Evolutionary conservation across 2,329 filamentous ascomycete genomes (phyloP), one percentile per base, ranked within the genome.

Genomic region (Calonectria hawksworthii): DNA sequence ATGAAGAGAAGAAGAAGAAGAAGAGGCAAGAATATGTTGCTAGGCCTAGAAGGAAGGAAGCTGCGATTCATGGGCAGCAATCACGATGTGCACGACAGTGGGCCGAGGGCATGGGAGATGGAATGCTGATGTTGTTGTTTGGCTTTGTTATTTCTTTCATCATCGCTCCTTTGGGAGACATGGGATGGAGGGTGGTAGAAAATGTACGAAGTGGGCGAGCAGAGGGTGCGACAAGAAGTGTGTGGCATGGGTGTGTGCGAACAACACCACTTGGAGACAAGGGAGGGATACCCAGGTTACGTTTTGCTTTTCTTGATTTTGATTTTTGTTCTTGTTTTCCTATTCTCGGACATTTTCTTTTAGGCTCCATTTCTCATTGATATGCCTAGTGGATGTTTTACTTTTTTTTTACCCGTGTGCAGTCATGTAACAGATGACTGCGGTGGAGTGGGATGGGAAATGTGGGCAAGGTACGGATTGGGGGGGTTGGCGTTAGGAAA

Each of bases 11-110:
- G 52, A 26, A 56, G 8, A 10, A 32, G 52, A 26, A 36, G n/a
- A 13, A 41, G 26, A 4, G 26, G 26, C 26, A 36, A 14, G 11
- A 23, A 41, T 56, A 68, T 26, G 50, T 28, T 32, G 16, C 50
- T 52, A 59, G 14, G 32, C n/a, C 36, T 64, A 41, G 41, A 36
- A 18, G 56, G 18, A 63, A 70, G 28, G 65, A 56, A 47, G 59
- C 18, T 28, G 23, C 13, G 63, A 66, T 59, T 70, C 34, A 59
- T 61, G 67, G 73, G 50, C 72, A 72, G 72, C 61, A 67, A 68
- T 78, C 70, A 79, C 59, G 78, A 78, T 61, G 56, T 80, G 78
- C 79, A 81, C 72, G 79, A 80, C 73, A 73, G 70, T 52, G 56
- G 75, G 74, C 64, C 64, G 67, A 64, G 72, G 75, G 72, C 59